Evolutionary conservation across 768 basidiomycete species (phyloP).

Genomic region (Crassisporium funariophilum): DNA sequence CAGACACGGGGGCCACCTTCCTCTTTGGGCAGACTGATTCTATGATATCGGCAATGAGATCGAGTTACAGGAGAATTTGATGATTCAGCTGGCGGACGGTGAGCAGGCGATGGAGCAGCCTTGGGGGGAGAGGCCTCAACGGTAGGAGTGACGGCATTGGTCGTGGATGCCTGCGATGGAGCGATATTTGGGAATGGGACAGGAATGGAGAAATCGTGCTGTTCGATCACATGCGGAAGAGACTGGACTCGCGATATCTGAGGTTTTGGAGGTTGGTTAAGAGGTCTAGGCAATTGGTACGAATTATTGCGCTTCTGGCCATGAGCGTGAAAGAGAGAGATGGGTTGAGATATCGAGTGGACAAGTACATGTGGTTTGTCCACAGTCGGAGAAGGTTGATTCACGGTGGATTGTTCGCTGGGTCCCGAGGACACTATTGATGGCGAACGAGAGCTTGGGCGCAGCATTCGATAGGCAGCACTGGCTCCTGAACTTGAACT

Average conservation of each 20-base stretch:
- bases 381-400: slow-evolving; percentile 33
- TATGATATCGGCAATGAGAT: slow-evolving; percentile 71
- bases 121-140: slow-evolving; percentile 3
- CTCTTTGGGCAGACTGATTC: slow-evolving; percentile 61
- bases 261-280: slow-evolving; percentile 4
- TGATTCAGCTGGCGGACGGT: slow-evolving; percentile 20
- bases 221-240: not conserved
- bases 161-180: too few relatives aligned
- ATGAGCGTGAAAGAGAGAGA: slow-evolving; percentile 41
- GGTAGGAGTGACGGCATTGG: not conserved
- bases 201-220: not conserved
- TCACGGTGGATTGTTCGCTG: slow-evolving; percentile 26
- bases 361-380: slow-evolving; percentile 20
- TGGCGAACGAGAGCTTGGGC: slow-evolving; percentile 44
- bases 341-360: slow-evolving; percentile 21
- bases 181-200: not conserved
- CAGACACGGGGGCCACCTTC: slow-evolving; percentile 54
- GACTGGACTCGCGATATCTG: slow-evolving; percentile 10
- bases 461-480: slow-evolving; percentile 36
- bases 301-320: slow-evolving; percentile 24
- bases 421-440: slow-evolving; percentile 47
- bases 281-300: not conserved
- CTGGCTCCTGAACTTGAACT: slow-evolving; percentile 42
- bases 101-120: slow-evolving; percentile 6
- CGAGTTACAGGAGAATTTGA: slow-evolving; percentile 56